A percentile compares a stretch with the other conserved stretches of the same genome.
Evolutionary conservation across 768 basidiomycete genomes (phyloP).

Genomic region (Leucosporidium scottii): DNA sequence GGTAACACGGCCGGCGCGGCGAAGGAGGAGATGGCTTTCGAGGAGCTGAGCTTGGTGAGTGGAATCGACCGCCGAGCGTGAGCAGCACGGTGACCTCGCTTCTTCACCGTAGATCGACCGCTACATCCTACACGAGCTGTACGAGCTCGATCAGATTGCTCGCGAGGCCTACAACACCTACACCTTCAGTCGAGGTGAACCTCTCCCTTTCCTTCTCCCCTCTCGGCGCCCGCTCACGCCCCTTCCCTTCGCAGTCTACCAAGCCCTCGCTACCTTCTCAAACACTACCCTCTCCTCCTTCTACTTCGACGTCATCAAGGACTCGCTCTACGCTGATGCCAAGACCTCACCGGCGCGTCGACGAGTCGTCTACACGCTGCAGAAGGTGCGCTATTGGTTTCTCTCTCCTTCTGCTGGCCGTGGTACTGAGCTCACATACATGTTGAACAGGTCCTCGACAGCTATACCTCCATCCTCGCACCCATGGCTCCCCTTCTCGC

Average conservation of each 20-base stretch:
- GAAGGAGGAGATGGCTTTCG: conserved; percentile 23
- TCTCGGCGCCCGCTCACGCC: neutral
- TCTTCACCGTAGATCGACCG: conserved; percentile 59
- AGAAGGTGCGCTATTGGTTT: conserved; percentile 51
- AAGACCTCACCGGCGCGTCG: conserved; percentile 52
- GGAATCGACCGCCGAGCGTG: no score
- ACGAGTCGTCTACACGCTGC: conserved; percentile 62
- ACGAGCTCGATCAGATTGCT: conserved; percentile 60
- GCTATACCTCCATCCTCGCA: conserved; percentile 54
- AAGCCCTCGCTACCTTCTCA: conserved; percentile 64
- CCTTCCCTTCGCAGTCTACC: conserved; percentile 52
- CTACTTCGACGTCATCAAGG: conserved; percentile 88
- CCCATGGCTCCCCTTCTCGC: conserved; percentile 86
- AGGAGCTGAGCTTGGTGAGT: conserved; percentile 61
- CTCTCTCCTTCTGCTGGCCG: neutral
- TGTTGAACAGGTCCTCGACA: conserved; percentile 53
- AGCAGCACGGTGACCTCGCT: neutral
- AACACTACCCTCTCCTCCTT: conserved; percentile 79
- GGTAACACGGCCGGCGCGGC: conserved; percentile 56
- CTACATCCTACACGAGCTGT: conserved; percentile 78
- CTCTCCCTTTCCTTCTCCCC: neutral
- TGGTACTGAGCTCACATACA: neutral
- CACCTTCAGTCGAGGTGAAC: conserved; percentile 73
- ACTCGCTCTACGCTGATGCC: conserved; percentile 71
- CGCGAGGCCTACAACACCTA: conserved; percentile 62